These are phyloP conservation scores for Posidonia oceanica DNA, from an alignment of 116 monocot species.

Conservation along the genomic window DNA sequence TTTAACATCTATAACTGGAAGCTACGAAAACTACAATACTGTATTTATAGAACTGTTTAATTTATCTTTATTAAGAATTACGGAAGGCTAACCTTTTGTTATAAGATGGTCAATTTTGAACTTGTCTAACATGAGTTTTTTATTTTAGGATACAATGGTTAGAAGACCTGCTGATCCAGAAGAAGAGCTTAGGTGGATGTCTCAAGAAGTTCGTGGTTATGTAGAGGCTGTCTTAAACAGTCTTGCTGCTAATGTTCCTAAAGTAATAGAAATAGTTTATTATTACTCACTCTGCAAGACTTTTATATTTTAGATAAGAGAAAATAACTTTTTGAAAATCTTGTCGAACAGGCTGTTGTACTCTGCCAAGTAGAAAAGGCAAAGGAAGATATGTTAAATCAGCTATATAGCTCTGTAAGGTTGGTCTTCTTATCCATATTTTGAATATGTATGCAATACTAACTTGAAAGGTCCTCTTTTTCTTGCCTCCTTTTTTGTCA, in stretches of 20 bases:
- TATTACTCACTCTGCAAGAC: neutral
- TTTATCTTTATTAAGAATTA: too few species aligned
- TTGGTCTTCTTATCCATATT: constrained; percentile 8
- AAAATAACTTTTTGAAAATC: neutral
- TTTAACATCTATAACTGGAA: neutral
- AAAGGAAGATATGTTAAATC: constrained; percentile 98
- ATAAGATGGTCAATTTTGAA: neutral
- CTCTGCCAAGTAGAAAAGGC: constrained; percentile 98
- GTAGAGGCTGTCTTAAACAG: constrained; percentile 97
- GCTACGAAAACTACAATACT: too few species aligned
- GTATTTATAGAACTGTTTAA: too few species aligned
- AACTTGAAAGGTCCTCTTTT: too few species aligned
- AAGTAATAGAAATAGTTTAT: constrained; percentile 20
- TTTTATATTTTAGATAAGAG: neutral
- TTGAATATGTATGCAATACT: too few species aligned
- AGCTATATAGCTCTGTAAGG: constrained; percentile 87
- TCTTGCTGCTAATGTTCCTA: constrained; percentile 98
- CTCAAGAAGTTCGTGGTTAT: constrained; percentile 98
- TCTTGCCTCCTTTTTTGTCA: too few species aligned
- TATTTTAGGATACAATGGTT: constrained; percentile 67
- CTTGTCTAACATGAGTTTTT: neutral
- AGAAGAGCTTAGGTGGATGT: constrained; percentile 99
- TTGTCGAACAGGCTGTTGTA: constrained; percentile 62
- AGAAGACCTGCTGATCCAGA: constrained; percentile 96
- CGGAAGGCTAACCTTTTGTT: too few species aligned